Evolutionary conservation across 148 eudicot genomes (phyloP).

Genomic region (Bassia scoparia): DNA sequence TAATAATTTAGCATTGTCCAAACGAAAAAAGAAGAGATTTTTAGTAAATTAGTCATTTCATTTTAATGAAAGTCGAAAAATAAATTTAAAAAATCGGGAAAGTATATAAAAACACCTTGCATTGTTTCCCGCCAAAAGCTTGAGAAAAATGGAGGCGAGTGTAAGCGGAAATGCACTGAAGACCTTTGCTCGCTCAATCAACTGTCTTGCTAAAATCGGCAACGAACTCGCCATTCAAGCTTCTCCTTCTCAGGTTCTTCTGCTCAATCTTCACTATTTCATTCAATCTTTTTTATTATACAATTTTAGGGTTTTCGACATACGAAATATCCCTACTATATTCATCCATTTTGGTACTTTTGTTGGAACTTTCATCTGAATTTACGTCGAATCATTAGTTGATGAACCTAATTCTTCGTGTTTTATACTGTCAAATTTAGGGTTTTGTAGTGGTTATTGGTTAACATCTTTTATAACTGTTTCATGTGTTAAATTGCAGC

Average conservation of each 20-base stretch:
- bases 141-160: conserved; percentile 59
- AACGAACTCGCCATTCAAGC: conserved; percentile 87
- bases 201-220: conserved; percentile 89
- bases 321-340: neutral
- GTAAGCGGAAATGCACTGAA: conserved; percentile 78
- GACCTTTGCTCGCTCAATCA: conserved; percentile 70
- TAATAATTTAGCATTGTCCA: no score
- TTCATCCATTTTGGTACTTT: neutral
- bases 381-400: neutral
- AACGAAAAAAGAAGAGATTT: no score
- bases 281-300: neutral
- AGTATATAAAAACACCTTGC: neutral
- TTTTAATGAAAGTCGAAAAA: no score
- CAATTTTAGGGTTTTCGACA: conserved; percentile 17
- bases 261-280: neutral
- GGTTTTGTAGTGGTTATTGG: neutral
- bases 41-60: no score
- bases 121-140: conserved; percentile 29
- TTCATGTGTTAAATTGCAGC: neutral
- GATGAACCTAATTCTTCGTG: neutral
- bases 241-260: conserved; percentile 67
- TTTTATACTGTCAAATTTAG: neutral
- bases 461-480: neutral
- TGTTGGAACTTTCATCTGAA: neutral
- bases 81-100: no score